A percentile compares a stretch with the other conserved stretches of the same genome.
These are phyloP conservation scores for Polyporus tsugae DNA, from an alignment of 1,284 basidiomycete genomes.

Conservation along the genomic window DNA sequence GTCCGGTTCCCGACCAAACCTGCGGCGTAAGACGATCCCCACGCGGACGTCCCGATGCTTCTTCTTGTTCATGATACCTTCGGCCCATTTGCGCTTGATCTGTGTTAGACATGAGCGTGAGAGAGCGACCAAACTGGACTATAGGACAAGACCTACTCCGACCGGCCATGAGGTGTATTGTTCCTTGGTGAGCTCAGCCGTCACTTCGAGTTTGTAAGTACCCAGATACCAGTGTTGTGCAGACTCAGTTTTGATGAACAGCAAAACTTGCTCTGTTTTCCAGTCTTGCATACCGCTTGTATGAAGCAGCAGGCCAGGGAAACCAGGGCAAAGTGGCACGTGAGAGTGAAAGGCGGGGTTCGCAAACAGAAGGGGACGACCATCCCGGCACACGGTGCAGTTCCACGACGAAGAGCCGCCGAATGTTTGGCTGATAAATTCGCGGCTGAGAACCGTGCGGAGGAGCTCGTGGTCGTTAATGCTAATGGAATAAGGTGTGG, in stretches of 20 bases:
- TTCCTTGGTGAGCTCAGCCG: conserved; percentile 23
- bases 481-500: conserved; percentile 18
- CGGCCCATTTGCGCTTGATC: conserved; percentile 19
- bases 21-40: conserved; percentile 23
- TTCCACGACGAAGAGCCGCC: conserved; percentile 26
- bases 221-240: conserved; percentile 34
- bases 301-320: conserved; percentile 30
- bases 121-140: neutral
- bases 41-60: conserved; percentile 23
- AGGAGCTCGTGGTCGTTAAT: conserved; percentile 20
- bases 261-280: conserved; percentile 18
- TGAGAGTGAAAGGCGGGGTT: conserved; percentile 29
- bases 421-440: conserved; percentile 27
- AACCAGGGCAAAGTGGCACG: conserved; percentile 30
- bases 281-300: conserved; percentile 11
- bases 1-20: conserved; percentile 21
- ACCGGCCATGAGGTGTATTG: conserved; percentile 30
- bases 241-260: conserved; percentile 26
- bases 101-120: neutral
- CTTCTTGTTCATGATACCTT: neutral
- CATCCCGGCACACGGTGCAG: conserved; percentile 18
- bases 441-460: conserved; percentile 19
- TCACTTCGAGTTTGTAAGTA: conserved; percentile 27
- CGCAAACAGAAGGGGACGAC: conserved; percentile 28
- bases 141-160: conserved; percentile 18